These are phyloP conservation scores for Trichophyton verrucosum DNA, from an alignment of 2,329 filamentous ascomycete species.

Conservation along the genomic window DNA sequence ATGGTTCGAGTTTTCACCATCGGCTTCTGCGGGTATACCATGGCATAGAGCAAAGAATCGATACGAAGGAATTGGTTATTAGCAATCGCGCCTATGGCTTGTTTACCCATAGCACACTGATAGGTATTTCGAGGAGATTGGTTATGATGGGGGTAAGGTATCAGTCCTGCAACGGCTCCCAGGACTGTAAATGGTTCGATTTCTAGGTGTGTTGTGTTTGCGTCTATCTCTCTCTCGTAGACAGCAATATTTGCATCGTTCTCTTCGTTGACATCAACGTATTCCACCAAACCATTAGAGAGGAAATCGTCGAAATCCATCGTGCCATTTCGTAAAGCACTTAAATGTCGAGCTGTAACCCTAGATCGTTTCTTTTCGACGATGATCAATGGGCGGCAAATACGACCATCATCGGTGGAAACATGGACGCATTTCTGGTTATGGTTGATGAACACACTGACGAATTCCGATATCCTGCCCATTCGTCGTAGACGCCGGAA, in stretches of 20 bases:
- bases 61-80: constrained; percentile 97
- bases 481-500: constrained; percentile 80
- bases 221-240: constrained; percentile 71
- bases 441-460: constrained; percentile 91
- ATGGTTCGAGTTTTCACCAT: constrained; percentile 98
- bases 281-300: constrained; percentile 80
- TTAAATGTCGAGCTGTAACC: constrained; percentile 65
- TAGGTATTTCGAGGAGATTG: constrained; percentile 98
- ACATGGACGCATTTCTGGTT: constrained; percentile 88
- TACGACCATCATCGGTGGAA: constrained; percentile 90
- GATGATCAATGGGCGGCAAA: constrained; percentile 90
- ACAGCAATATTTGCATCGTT: constrained; percentile 90
- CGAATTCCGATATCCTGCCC: constrained; percentile 88
- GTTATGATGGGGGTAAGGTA: constrained; percentile 97
- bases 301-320: constrained; percentile 92
- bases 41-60: constrained; percentile 87
- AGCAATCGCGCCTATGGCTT: constrained; percentile 95
- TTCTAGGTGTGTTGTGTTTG: constrained; percentile 82
- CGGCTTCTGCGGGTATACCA: constrained; percentile 94
- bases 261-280: constrained; percentile 96
- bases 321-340: constrained; percentile 67
- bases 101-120: constrained; percentile 99
- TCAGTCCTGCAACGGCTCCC: constrained; percentile 87
- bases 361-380: constrained; percentile 78
- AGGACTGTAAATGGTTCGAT: constrained; percentile 97